Conservation (phyloP, 2,329 filamentous ascomycete genomes). For the Ophiostoma triangulosporum region DNA sequence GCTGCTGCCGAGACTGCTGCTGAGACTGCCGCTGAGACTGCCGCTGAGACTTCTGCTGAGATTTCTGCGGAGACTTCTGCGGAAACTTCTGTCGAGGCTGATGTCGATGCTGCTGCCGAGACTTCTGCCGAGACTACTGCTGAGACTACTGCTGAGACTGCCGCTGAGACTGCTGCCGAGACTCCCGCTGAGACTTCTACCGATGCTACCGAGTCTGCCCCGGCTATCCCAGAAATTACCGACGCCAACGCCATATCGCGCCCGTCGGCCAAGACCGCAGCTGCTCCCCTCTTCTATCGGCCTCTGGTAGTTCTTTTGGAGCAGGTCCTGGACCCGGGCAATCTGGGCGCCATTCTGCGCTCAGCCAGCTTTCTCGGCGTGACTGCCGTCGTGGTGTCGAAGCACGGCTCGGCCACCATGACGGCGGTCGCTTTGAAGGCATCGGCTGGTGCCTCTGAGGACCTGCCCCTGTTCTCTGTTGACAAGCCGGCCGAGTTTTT, state of each 20-base stretch:
- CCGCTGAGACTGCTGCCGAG: neutral
- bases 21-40: too few relatives aligned
- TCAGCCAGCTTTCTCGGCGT: slow-evolving; percentile 85
- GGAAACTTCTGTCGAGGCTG: neutral
- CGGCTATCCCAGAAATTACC: neutral
- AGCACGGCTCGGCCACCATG: slow-evolving; percentile 58
- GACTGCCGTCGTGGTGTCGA: slow-evolving; percentile 67
- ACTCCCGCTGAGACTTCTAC: neutral
- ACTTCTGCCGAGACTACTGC: neutral
- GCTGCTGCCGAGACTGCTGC: too few relatives aligned
- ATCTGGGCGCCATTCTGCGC: slow-evolving; percentile 78
- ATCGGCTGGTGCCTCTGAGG: slow-evolving; percentile 76
- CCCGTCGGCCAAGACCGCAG: neutral
- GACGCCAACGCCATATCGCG: neutral
- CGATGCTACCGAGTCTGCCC: neutral
- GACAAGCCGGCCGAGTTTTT: slow-evolving; percentile 58
- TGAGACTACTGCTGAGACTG: neutral
- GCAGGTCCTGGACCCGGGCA: slow-evolving; percentile 72
- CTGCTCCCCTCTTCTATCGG: slow-evolving; percentile 27
- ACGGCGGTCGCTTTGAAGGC: slow-evolving; percentile 73
- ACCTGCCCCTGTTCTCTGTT: slow-evolving; percentile 59
- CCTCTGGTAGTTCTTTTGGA: slow-evolving; percentile 65
- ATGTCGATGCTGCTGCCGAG: neutral
- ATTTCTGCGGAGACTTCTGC: neutral
- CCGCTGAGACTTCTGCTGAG: neutral